A percentile compares a stretch with the other conserved stretches of the same genome.
Conservation (phyloP, 176 grass and related monocot genomes). For the Hordeum marinum region DNA sequence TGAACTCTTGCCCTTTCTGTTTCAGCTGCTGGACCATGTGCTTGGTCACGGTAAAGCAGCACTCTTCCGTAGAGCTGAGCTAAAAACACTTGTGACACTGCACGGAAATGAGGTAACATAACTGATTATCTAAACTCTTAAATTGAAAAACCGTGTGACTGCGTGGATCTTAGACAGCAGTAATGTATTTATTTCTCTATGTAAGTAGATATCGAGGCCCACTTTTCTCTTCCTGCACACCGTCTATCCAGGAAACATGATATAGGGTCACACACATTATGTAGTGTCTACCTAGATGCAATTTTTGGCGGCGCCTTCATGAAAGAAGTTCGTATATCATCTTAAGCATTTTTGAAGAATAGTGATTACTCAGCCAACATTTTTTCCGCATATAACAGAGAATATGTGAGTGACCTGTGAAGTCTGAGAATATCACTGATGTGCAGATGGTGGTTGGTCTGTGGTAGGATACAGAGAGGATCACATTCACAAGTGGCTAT, state of each 20-base stretch:
- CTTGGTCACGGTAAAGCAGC: conserved; percentile 71
- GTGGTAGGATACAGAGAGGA: not conserved
- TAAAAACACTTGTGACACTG: conserved; percentile 90
- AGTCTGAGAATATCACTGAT: not conserved
- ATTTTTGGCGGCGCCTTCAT: not conserved
- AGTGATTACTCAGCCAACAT: not conserved
- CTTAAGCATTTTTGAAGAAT: not conserved
- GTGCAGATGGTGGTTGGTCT: not conserved
- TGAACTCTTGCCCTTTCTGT: conserved; percentile 23
- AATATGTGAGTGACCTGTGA: not conserved
- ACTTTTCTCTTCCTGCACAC: not conserved
- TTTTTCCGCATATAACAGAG: not conserved
- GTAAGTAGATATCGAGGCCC: not conserved
- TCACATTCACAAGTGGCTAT: not conserved
- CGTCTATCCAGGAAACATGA: not conserved
- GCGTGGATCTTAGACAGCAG: not conserved
- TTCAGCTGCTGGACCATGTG: conserved; percentile 78
- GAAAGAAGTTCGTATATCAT: not conserved
- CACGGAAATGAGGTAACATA: conserved; percentile 81
- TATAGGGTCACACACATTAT: not conserved
- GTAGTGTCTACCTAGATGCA: not conserved
- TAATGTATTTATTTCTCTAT: not conserved
- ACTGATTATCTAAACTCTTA: not conserved
- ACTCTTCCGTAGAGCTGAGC: conserved; percentile 90
- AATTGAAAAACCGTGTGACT: not conserved